Evolutionary conservation across 2,329 filamentous ascomycete genomes (phyloP), one percentile per base, ranked within the genome.

Genomic region (Pezicula carpinea): DNA sequence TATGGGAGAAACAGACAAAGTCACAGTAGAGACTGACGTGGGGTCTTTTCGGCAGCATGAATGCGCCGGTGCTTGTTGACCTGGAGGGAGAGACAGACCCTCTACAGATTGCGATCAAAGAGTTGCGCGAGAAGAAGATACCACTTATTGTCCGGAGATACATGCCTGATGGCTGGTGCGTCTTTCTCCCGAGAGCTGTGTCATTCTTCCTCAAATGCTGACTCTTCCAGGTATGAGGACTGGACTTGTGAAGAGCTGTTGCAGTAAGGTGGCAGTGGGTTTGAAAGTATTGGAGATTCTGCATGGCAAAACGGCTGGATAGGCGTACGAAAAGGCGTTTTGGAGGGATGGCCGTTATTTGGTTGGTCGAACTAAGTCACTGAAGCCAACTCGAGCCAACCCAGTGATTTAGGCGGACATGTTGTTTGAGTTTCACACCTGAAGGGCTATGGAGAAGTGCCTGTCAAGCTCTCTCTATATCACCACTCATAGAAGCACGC

Each of bases 241-340:
- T 99, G 93, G 93, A 95, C 91, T 31, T 96, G 91, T 71, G 93
- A 97, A 71, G 93, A 99, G 70, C 76, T 97, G 55, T 78, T 96
- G 36, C 59, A 62, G 43, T 63, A 57, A 48, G 50, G 19, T 31
- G 10, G 44, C 42, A 23, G 41, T 19, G 29, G 36, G 44, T 47
- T 33, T 26, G 29, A 43, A 42, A 29, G 21, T 26, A 44, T 23
- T 40, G 14, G 41, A 35, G 46, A 40, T 48, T 50, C 43, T 48
- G 53, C 57, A 59, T 61, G 50, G 53, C 55, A 51, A 53, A 43
- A 56, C 51, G 51, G 47, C 50, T 50, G 47, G 52, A 47, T 49
- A 53, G 60, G 59, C 57, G 57, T 58, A 60, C 46, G 47, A 59
- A 54, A 59, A 43, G 60, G 59, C 57, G 59, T 61, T 61, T 40